Conservation (phyloP, 2,329 filamentous ascomycete species). For the Dactylellina haptotyla region DNA sequence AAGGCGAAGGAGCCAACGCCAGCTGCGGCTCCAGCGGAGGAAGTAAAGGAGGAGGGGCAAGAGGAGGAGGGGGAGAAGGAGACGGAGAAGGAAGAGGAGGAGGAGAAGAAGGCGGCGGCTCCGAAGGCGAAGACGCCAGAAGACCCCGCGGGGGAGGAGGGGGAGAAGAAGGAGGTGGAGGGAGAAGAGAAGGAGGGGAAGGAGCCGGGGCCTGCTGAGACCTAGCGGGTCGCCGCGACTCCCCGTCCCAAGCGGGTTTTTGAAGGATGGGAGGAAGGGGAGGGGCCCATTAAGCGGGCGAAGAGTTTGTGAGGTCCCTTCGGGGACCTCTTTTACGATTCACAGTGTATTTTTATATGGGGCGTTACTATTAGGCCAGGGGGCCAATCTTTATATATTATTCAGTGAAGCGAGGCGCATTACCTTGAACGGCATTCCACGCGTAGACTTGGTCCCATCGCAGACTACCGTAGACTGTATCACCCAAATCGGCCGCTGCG, state of each 20-base stretch:
- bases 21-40: conserved; percentile 1
- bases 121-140: conserved; percentile 22
- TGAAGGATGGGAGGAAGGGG: conserved; percentile 44
- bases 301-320: conserved; percentile 4
- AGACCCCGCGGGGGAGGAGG: conserved; percentile 14
- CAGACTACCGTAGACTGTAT: no score
- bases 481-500: no score
- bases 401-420: background rate
- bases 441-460: no score
- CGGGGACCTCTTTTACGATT: background rate
- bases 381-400: background rate
- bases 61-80: conserved; percentile 52
- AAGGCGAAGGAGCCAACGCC: conserved; percentile 33
- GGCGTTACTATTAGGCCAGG: conserved; percentile 32
- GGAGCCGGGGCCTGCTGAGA: conserved; percentile 26
- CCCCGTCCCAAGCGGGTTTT: conserved; percentile 39
- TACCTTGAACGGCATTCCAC: no score
- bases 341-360: conserved; percentile 7
- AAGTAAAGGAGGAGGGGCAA: conserved; percentile 53
- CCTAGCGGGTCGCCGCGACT: conserved; percentile 30
- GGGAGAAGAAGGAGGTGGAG: conserved; percentile 35
- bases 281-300: conserved; percentile 37
- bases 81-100: conserved; percentile 21
- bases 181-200: conserved; percentile 37
- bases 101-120: conserved; percentile 17